Evolutionary conservation across 495 filamentous ascomycete species (phyloP).

Genomic region (Mytilinidion resinicola): DNA sequence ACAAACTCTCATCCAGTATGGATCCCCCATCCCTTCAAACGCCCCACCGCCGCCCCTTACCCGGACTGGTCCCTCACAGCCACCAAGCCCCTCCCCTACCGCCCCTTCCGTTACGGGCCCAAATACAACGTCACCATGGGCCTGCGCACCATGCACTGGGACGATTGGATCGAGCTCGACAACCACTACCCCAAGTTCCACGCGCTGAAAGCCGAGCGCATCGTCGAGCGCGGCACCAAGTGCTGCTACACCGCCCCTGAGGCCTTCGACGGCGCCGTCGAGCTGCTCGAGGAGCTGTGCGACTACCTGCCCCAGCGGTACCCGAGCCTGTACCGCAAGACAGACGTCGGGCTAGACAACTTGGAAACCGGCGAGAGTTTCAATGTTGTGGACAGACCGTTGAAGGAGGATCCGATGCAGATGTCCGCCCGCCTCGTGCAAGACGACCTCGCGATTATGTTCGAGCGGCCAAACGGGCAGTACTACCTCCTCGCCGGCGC

Average conservation of each 20-base stretch:
- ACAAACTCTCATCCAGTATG: slow-evolving; percentile 47
- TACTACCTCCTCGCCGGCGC: slow-evolving; percentile 80
- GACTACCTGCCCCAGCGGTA: slow-evolving; percentile 77
- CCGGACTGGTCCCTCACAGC: slow-evolving; percentile 63
- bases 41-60: slow-evolving; percentile 61
- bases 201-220: slow-evolving; percentile 62
- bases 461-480: slow-evolving; percentile 69
- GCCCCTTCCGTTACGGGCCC: slow-evolving; percentile 78
- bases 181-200: slow-evolving; percentile 75
- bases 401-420: slow-evolving; percentile 77
- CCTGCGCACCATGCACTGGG: slow-evolving; percentile 66
- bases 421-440: slow-evolving; percentile 65
- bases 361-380: slow-evolving; percentile 66
- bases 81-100: slow-evolving; percentile 75
- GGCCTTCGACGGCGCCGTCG: slow-evolving; percentile 69
- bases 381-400: slow-evolving; percentile 58
- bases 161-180: slow-evolving; percentile 87
- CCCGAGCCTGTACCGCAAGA: slow-evolving; percentile 63
- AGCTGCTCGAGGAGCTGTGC: slow-evolving; percentile 71
- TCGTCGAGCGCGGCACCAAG: slow-evolving; percentile 62
- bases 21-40: slow-evolving; percentile 60
- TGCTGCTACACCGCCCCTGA: slow-evolving; percentile 67
- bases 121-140: slow-evolving; percentile 80
- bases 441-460: slow-evolving; percentile 84
- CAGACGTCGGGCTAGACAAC: slow-evolving; percentile 62